Evolutionary conservation across 371 early-diverging fungal species (phyloP).

Genomic region (Spraguea lophii): DNA sequence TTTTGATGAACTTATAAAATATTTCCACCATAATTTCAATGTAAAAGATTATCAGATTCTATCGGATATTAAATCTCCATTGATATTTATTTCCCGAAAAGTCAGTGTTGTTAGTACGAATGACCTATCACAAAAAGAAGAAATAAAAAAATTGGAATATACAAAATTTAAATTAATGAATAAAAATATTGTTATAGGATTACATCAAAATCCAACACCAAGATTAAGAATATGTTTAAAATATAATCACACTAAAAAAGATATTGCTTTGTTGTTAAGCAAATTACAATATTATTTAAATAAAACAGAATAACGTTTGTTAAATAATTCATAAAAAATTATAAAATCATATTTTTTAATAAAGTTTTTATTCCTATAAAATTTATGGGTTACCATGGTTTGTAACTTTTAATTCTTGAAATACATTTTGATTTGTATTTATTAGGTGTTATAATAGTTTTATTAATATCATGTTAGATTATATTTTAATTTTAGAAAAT

Average conservation of each 20-base stretch:
- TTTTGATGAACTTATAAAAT: neutral
- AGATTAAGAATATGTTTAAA: slow-evolving; percentile 19
- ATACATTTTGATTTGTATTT: too few species aligned
- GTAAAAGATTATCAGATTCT: slow-evolving; percentile 9
- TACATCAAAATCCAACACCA: slow-evolving; percentile 15
- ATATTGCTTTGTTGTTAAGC: too few species aligned
- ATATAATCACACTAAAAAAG: neutral
- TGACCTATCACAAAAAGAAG: neutral
- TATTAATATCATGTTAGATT: too few species aligned
- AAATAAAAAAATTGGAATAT: neutral
- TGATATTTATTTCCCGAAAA: slow-evolving; percentile 12
- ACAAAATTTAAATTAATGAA: slow-evolving; percentile 1
- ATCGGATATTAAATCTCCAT: slow-evolving; percentile 14
- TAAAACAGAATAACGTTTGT: too few species aligned
- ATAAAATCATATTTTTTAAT: too few species aligned
- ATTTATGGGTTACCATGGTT: too few species aligned
- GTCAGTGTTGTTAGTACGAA: neutral
- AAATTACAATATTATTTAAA: too few species aligned
- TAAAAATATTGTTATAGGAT: slow-evolving; percentile 3
- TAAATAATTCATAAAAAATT: too few species aligned
- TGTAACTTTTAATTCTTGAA: too few species aligned
- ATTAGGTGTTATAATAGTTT: too few species aligned
- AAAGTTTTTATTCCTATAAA: too few species aligned
- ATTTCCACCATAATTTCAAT: slow-evolving; percentile 7
- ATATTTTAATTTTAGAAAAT: too few species aligned